These are phyloP conservation scores for Arabis alpina DNA, from an alignment of 345 rosid genomes.

Conservation along the genomic window DNA sequence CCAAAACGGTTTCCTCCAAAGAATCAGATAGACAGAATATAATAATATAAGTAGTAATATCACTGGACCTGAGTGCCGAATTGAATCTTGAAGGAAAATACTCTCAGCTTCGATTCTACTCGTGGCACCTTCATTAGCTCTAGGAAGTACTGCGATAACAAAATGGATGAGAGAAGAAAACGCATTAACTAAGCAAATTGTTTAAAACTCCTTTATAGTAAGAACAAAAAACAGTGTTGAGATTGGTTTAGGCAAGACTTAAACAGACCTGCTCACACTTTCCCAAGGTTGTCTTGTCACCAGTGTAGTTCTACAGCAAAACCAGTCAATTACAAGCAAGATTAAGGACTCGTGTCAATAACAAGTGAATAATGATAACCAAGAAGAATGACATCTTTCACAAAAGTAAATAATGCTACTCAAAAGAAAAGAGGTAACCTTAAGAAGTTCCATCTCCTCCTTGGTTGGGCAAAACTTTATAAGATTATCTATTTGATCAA, in stretches of 20 bases:
- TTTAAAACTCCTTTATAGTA: not conserved
- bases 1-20: conserved; percentile 6
- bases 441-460: conserved; percentile 98
- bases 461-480: conserved; percentile 97
- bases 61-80: conserved; percentile 88
- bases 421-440: conserved; percentile 58
- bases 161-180: conserved; percentile 35
- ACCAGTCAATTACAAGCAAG: conserved; percentile 33
- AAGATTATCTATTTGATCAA: conserved; percentile 98
- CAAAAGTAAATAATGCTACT: conserved; percentile 15
- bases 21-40: conserved; percentile 32
- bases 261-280: conserved; percentile 95
- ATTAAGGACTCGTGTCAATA: conserved; percentile 16
- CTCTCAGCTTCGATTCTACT: conserved; percentile 93
- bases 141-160: conserved; percentile 69
- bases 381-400: conserved; percentile 21
- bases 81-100: conserved; percentile 96
- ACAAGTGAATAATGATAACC: conserved; percentile 23
- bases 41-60: conserved; percentile 35
- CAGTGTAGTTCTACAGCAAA: conserved; percentile 66
- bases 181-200: not conserved
- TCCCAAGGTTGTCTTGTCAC: conserved; percentile 83
- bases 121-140: conserved; percentile 99
- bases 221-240: conserved; percentile 15
- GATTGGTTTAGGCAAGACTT: conserved; percentile 7